A percentile compares a stretch with the other conserved stretches of the same genome.
phyloP scores from a whole-genome alignment of 202 grass and related monocot species.

The Schoenoplectus tabernaemontani region DNA sequence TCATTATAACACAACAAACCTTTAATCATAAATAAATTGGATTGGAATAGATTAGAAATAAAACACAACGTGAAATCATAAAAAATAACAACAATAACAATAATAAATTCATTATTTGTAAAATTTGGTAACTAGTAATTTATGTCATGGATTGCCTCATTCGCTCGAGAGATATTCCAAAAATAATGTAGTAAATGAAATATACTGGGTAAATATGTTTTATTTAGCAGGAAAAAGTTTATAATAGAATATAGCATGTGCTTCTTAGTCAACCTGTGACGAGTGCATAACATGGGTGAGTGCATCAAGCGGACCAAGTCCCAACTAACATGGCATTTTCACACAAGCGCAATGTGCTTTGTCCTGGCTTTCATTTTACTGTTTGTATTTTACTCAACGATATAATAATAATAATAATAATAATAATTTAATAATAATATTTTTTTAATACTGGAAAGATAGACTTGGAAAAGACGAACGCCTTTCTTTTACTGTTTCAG shows the following conservation, averaged over 20 bases:
- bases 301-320: slow-evolving; percentile 8
- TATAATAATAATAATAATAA: too few relatives aligned
- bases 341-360: neutral
- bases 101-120: too few relatives aligned
- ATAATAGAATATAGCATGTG: neutral
- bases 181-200: neutral
- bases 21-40: too few relatives aligned
- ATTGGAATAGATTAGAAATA: too few relatives aligned
- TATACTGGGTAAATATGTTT: neutral
- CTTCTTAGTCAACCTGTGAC: neutral
- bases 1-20: too few relatives aligned
- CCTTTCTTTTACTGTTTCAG: neutral
- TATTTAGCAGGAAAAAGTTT: neutral
- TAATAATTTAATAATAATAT: too few relatives aligned
- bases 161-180: neutral
- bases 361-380: neutral
- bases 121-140: too few relatives aligned
- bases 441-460: neutral
- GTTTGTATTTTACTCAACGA: neutral
- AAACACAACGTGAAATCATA: too few relatives aligned
- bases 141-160: neutral
- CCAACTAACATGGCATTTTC: neutral
- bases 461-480: neutral
- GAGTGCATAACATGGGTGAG: slow-evolving; percentile 10
- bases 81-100: too few relatives aligned